Conservation (phyloP, 2,329 filamentous ascomycete species). For the Pestalotiopsis sp. region DNA sequence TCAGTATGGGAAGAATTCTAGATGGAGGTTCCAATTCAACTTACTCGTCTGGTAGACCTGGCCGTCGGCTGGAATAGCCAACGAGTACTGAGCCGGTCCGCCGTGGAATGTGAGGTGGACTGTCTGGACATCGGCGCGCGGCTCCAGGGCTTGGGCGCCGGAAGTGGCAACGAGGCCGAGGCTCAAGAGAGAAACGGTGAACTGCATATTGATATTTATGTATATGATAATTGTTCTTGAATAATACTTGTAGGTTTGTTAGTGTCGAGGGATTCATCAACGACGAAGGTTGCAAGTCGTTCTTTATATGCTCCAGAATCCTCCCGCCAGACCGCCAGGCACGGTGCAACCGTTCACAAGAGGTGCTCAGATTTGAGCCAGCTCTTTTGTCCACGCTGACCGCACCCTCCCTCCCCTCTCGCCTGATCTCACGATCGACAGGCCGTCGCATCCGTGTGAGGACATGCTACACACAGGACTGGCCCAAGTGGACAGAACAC, state of each 20-base stretch:
- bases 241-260: neutral
- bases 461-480: neutral
- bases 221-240: neutral
- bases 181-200: neutral
- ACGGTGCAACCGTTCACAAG: neutral
- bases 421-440: neutral
- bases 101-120: slow-evolving; percentile 48
- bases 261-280: neutral
- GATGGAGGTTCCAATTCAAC: too few relatives aligned
- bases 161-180: slow-evolving; percentile 22
- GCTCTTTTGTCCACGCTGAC: neutral
- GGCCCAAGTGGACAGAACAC: neutral
- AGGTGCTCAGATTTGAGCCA: neutral
- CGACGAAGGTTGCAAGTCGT: neutral
- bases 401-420: neutral
- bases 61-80: slow-evolving; percentile 47
- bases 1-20: too few relatives aligned
- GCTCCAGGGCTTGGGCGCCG: slow-evolving; percentile 24
- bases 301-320: neutral
- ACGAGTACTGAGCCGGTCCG: slow-evolving; percentile 41
- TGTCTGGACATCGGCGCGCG: slow-evolving; percentile 31
- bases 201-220: slow-evolving; percentile 3
- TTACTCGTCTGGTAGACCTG: slow-evolving; percentile 35
- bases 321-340: neutral
- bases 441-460: neutral